phyloP scores from a whole-genome alignment of 305 asterid species.

The Solanum hybrid region DNA sequence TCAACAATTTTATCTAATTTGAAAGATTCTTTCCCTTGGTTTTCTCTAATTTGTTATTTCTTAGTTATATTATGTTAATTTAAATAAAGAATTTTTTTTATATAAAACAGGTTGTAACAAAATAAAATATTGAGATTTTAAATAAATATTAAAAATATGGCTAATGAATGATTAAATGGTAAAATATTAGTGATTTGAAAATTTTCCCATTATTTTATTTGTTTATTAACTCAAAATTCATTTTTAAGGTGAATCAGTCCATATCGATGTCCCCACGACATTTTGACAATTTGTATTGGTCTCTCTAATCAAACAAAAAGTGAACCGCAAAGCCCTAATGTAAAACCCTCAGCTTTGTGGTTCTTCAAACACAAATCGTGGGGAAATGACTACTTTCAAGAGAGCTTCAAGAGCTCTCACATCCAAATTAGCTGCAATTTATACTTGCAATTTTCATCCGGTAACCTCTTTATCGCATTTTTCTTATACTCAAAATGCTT shows the following conservation, averaged over 20 bases:
- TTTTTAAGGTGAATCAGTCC: neutral
- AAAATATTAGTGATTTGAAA: neutral
- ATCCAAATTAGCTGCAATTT: slow-evolving; percentile 7
- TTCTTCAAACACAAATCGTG: neutral
- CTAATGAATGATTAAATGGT: neutral
- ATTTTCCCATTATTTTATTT: neutral
- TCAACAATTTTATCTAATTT: no score
- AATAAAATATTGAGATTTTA: neutral
- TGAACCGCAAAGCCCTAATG: neutral
- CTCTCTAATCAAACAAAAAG: neutral
- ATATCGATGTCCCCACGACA: neutral
- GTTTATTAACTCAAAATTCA: neutral
- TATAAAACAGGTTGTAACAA: neutral
- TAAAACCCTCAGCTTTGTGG: neutral
- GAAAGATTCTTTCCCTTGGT: no score
- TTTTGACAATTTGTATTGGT: neutral
- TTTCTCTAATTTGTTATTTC: neutral
- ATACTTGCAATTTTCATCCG: neutral
- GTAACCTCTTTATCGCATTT: slow-evolving; percentile 20
- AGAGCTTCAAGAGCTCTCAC: slow-evolving; percentile 37
- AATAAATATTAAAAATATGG: no score
- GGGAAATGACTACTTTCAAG: slow-evolving; percentile 34
- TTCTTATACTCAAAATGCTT: slow-evolving; percentile 46
- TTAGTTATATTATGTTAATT: neutral
- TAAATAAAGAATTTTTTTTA: no score